These are phyloP conservation scores for Vigna reflexopilosa DNA, from an alignment of 306 rosid genomes.

Conservation along the genomic window DNA sequence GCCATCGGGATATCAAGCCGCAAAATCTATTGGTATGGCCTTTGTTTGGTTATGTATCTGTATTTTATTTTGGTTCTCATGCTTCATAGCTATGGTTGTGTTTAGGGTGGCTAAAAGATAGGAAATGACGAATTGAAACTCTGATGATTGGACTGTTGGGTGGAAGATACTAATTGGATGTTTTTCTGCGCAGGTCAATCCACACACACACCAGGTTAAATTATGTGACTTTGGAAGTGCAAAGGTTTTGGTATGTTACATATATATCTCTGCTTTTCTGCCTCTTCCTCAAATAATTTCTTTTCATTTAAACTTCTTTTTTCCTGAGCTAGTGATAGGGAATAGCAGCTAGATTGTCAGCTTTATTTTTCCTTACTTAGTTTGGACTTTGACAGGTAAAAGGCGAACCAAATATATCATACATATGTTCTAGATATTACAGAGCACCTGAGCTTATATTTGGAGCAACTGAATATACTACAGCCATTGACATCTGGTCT, in stretches of 20 bases:
- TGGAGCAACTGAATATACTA: slow-evolving; percentile 97
- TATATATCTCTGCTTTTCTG: slow-evolving; percentile 1
- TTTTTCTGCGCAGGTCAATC: slow-evolving; percentile 74
- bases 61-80: background rate
- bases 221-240: slow-evolving; percentile 98
- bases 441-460: slow-evolving; percentile 98
- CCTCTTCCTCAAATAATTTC: background rate
- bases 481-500: slow-evolving; percentile 97
- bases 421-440: slow-evolving; percentile 94
- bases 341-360: background rate
- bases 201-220: slow-evolving; percentile 97
- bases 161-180: slow-evolving; percentile 30
- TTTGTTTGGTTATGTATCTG: background rate
- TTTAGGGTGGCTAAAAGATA: slow-evolving; percentile 25
- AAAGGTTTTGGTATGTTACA: slow-evolving; percentile 83
- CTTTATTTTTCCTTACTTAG: slow-evolving; percentile 20
- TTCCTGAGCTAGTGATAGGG: background rate
- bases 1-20: slow-evolving; percentile 97
- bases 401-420: slow-evolving; percentile 97
- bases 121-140: slow-evolving; percentile 22
- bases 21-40: slow-evolving; percentile 87
- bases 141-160: background rate
- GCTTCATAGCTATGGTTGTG: slow-evolving; percentile 24
- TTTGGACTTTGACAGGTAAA: slow-evolving; percentile 68
- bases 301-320: slow-evolving; percentile 22